Evolutionary conservation across 768 basidiomycete species (phyloP).

Genomic region (Cyclocybe aegerita): DNA sequence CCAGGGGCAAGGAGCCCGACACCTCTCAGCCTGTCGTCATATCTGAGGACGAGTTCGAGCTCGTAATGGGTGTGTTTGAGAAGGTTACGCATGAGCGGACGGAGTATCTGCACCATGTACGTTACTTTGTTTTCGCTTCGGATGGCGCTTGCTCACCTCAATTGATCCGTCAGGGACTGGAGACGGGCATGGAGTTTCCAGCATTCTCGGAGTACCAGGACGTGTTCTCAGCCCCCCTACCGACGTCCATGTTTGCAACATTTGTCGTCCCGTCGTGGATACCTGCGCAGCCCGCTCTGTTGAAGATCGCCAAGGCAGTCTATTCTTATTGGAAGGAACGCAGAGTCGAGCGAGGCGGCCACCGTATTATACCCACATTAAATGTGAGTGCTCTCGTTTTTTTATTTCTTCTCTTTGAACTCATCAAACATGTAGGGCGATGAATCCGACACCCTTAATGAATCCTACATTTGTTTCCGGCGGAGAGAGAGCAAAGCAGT

Average conservation of each 20-base stretch:
- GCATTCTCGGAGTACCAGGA: conserved; percentile 74
- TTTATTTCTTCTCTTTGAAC: not conserved
- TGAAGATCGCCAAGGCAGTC: conserved; percentile 67
- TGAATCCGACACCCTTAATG: conserved; percentile 85
- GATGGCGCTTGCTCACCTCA: not conserved
- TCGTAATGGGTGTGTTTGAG: conserved; percentile 94
- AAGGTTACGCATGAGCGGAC: conserved; percentile 86
- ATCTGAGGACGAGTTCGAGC: conserved; percentile 90
- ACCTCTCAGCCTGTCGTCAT: conserved; percentile 61
- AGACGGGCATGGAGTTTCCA: conserved; percentile 68
- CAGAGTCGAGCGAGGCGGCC: conserved; percentile 75
- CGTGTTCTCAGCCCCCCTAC: conserved; percentile 58
- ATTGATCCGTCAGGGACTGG: conserved; percentile 46
- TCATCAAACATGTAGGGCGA: conserved; percentile 55
- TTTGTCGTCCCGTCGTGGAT: conserved; percentile 69
- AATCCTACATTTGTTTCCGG: conserved; percentile 97
- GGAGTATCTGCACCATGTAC: conserved; percentile 86
- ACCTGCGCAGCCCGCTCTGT: conserved; percentile 59
- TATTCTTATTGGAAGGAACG: conserved; percentile 93
- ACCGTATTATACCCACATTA: conserved; percentile 81
- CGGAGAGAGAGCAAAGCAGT: conserved; percentile 91
- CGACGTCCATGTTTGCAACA: conserved; percentile 64
- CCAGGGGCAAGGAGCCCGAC: conserved; percentile 85
- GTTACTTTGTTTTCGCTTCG: conserved; percentile 27
- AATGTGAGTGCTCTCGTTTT: conserved; percentile 57